Conservation (phyloP, 1,284 basidiomycete species). For the Cronartium ribicola region DNA sequence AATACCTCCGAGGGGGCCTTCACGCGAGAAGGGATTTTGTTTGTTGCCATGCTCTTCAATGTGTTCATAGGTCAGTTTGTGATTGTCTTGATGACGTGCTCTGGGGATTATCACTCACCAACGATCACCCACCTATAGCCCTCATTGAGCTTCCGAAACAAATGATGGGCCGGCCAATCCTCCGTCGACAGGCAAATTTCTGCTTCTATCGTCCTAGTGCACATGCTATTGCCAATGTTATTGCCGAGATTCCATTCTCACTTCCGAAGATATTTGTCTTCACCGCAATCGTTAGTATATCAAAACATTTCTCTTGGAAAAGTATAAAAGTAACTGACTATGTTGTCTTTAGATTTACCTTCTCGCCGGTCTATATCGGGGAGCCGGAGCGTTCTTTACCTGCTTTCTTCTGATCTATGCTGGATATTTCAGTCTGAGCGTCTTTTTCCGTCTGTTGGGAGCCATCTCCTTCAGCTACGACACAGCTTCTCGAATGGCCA, state of each 20-base stretch:
- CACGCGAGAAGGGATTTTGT: conserved; percentile 78
- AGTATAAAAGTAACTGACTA: not conserved
- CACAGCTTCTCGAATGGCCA: conserved; percentile 56
- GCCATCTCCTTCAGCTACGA: conserved; percentile 49
- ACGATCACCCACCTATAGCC: conserved; percentile 59
- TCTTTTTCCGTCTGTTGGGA: conserved; percentile 56
- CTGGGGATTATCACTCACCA: not conserved
- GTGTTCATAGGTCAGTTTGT: conserved; percentile 31
- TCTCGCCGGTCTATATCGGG: conserved; percentile 54
- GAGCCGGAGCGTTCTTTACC: conserved; percentile 56
- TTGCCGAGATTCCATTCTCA: conserved; percentile 56
- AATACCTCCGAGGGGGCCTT: conserved; percentile 72
- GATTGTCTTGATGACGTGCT: not conserved
- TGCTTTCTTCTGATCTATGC: conserved; percentile 50
- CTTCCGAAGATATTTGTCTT: conserved; percentile 43
- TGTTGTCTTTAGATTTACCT: conserved; percentile 45
- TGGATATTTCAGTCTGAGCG: conserved; percentile 46
- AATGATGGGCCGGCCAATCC: conserved; percentile 62
- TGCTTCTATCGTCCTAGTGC: conserved; percentile 76
- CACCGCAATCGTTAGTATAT: conserved; percentile 38
- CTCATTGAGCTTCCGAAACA: conserved; percentile 56
- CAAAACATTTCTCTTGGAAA: not conserved
- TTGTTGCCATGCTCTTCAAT: conserved; percentile 54
- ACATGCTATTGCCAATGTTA: conserved; percentile 61
- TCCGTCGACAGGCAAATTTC: conserved; percentile 63